Conservation (phyloP, 176 grass and related monocot species). For the Musa itinerans region DNA sequence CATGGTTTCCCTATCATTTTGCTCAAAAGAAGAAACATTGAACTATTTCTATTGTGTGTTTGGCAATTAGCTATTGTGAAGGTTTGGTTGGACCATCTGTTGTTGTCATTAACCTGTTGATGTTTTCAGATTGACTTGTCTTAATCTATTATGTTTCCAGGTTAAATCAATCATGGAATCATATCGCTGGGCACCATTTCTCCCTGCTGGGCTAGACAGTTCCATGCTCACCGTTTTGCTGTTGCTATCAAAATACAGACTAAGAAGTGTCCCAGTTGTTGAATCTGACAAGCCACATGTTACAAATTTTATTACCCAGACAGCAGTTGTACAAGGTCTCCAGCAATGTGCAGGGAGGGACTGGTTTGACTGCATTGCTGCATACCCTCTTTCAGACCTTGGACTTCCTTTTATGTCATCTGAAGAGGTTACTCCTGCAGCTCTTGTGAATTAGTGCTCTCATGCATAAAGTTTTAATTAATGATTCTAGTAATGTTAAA, state of each 20-base stretch:
- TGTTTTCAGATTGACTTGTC: neutral
- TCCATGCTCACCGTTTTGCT: slow-evolving; percentile 79
- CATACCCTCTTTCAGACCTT: slow-evolving; percentile 62
- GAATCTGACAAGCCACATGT: slow-evolving; percentile 55
- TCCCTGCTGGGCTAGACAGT: slow-evolving; percentile 58
- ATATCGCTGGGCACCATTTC: slow-evolving; percentile 57
- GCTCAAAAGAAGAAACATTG: too few species aligned
- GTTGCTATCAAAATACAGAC: slow-evolving; percentile 88
- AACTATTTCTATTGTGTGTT: too few species aligned
- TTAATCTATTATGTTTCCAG: slow-evolving; percentile 32
- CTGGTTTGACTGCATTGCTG: slow-evolving; percentile 89
- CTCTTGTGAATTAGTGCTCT: neutral
- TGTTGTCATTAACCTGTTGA: neutral
- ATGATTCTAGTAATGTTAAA: too few species aligned
- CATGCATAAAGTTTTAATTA: too few species aligned
- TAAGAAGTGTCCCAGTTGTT: slow-evolving; percentile 85
- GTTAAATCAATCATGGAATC: slow-evolving; percentile 64
- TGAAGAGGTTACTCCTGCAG: slow-evolving; percentile 55
- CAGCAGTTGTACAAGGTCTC: slow-evolving; percentile 67
- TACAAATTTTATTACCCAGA: slow-evolving; percentile 92
- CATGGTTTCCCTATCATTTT: too few species aligned
- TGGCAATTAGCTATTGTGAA: neutral
- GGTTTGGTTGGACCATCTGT: slow-evolving; percentile 5
- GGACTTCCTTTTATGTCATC: slow-evolving; percentile 91
- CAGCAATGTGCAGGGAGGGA: slow-evolving; percentile 83